Conservation (phyloP, 306 rosid species). For the Sphenostylis stenocarpa region DNA sequence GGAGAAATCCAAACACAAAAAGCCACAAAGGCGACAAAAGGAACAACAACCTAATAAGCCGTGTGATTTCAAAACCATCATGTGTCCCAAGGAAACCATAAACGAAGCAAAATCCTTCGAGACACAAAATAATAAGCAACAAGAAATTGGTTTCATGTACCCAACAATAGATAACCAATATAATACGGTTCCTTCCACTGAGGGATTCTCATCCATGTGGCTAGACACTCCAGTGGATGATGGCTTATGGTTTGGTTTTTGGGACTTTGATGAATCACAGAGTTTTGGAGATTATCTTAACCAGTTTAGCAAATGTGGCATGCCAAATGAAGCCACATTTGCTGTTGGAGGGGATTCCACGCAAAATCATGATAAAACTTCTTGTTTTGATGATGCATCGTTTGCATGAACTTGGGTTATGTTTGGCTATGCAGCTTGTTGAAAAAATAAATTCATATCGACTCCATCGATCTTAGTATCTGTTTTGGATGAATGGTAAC, state of each 20-base stretch:
- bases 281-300: background rate
- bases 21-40: slow-evolving; percentile 31
- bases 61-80: background rate
- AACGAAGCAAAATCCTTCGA: slow-evolving; percentile 20
- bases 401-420: background rate
- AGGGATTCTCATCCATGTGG: slow-evolving; percentile 35
- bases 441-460: background rate
- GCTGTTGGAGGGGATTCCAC: background rate
- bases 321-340: slow-evolving; percentile 21
- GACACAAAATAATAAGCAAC: slow-evolving; percentile 6
- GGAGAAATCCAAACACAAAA: slow-evolving; percentile 36
- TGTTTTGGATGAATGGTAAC: no score
- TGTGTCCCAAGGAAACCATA: background rate
- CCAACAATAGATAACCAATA: slow-evolving; percentile 26
- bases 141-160: background rate
- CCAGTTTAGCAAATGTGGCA: slow-evolving; percentile 16
- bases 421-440: background rate
- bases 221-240: slow-evolving; percentile 29
- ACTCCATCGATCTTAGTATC: no score
- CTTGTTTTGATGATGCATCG: background rate
- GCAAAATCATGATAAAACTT: background rate
- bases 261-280: slow-evolving; percentile 50
- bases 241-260: slow-evolving; percentile 40
- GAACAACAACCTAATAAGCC: slow-evolving; percentile 12
- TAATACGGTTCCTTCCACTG: slow-evolving; percentile 16